A percentile compares a stretch with the other conserved stretches of the same genome.
These are phyloP conservation scores for Apiospora kogelbergensis DNA, from an alignment of 2,329 filamentous ascomycete genomes.

Conservation along the genomic window DNA sequence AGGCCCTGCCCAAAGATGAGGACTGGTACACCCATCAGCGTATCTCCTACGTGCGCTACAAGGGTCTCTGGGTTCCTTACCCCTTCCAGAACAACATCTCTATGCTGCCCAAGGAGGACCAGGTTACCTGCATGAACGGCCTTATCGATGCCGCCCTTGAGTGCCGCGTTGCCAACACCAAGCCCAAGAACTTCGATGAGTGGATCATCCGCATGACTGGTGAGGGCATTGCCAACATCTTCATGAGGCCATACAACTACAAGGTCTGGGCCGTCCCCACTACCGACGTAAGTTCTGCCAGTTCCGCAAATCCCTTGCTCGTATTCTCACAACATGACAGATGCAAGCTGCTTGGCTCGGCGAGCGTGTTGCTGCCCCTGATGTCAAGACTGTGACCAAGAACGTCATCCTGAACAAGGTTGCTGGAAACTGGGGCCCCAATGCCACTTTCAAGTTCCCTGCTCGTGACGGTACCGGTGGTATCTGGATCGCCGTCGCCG, in stretches of 20 bases:
- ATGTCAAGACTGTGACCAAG: slow-evolving; percentile 88
- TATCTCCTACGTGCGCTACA: slow-evolving; percentile 98
- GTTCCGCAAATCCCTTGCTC: not conserved
- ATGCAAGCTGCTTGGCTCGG: slow-evolving; percentile 99
- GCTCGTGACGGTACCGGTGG: slow-evolving; percentile 93
- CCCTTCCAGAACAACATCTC: slow-evolving; percentile 99
- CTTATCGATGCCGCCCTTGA: slow-evolving; percentile 94
- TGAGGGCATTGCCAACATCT: slow-evolving; percentile 84
- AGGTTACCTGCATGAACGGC: slow-evolving; percentile 90
- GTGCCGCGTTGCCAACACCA: slow-evolving; percentile 80
- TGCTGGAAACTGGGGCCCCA: slow-evolving; percentile 96
- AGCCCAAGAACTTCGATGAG: slow-evolving; percentile 97
- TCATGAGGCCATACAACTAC: slow-evolving; percentile 99
- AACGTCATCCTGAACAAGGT: slow-evolving; percentile 97
- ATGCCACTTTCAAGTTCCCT: slow-evolving; percentile 97
- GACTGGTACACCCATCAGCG: slow-evolving; percentile 99
- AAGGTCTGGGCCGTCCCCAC: slow-evolving; percentile 99
- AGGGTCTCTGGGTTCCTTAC: slow-evolving; percentile 95
- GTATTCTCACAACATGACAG: slow-evolving; percentile 42
- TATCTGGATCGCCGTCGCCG: slow-evolving; percentile 97
- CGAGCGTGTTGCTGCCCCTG: slow-evolving; percentile 95
- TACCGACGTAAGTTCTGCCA: slow-evolving; percentile 68
- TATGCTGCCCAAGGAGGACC: slow-evolving; percentile 95
- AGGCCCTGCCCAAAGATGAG: slow-evolving; percentile 88
- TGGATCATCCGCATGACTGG: slow-evolving; percentile 96